phyloP scores from a whole-genome alignment of 371 early-diverging fungal species.

The Aphelidium insulamus region DNA sequence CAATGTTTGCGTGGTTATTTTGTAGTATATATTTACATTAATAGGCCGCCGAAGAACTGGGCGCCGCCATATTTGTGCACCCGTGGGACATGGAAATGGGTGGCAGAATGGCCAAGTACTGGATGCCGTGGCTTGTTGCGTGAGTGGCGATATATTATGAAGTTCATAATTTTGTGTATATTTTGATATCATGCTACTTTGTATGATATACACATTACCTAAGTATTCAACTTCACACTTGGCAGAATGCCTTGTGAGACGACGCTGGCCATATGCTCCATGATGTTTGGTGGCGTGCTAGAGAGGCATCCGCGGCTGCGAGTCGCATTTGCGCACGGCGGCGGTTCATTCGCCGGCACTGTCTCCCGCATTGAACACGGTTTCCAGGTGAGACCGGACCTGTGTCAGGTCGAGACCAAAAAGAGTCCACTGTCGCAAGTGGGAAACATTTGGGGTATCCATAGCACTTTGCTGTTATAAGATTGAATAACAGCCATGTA shows the following conservation, averaged over 20 bases:
- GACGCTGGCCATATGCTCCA: conserved; percentile 33
- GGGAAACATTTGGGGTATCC: neutral
- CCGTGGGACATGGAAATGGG: conserved; percentile 47
- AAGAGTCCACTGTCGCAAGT: conserved; percentile 14
- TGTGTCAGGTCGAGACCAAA: conserved; percentile 28
- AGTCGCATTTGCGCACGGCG: conserved; percentile 44
- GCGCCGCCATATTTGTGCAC: conserved; percentile 36
- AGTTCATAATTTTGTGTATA: neutral
- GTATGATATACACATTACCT: conserved; percentile 1
- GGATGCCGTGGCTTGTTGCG: conserved; percentile 53
- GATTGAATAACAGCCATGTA: conserved; percentile 28
- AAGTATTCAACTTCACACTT: conserved; percentile 9
- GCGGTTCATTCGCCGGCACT: conserved; percentile 40
- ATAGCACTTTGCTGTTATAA: neutral
- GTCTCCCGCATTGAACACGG: conserved; percentile 43
- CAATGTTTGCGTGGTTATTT: neutral
- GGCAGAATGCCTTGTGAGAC: conserved; percentile 54
- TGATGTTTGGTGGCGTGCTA: conserved; percentile 40
- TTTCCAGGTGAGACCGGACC: conserved; percentile 36
- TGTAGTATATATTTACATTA: neutral
- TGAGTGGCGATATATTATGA: no score
- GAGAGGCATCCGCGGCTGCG: conserved; percentile 35
- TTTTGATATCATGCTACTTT: neutral
- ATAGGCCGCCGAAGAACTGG: conserved; percentile 34
- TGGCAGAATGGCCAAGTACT: conserved; percentile 37